phyloP scores from a whole-genome alignment of 2,329 filamentous ascomycete species.

The Exophiala xenobiotica region DNA sequence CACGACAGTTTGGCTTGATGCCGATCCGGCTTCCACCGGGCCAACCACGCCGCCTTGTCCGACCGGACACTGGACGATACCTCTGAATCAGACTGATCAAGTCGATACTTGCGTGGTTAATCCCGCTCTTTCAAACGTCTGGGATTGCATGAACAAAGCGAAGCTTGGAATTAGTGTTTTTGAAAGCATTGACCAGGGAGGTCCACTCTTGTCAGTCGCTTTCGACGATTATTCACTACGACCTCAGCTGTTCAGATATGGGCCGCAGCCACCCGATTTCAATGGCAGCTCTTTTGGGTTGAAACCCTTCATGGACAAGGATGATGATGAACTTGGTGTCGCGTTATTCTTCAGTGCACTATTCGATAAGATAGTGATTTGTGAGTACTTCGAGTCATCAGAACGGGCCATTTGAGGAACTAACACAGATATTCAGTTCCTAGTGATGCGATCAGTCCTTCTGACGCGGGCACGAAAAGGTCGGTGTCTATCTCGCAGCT shows the following conservation, averaged over 20 bases:
- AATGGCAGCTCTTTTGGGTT: conserved; percentile 46
- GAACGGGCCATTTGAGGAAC: background rate
- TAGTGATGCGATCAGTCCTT: conserved; percentile 38
- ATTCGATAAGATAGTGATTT: conserved; percentile 65
- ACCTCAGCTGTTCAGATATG: conserved; percentile 53
- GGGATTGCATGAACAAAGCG: conserved; percentile 48
- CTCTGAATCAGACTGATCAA: conserved; percentile 46
- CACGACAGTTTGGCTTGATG: conserved; percentile 50
- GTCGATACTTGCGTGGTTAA: conserved; percentile 52
- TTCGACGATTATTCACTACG: conserved; percentile 41
- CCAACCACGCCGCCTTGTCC: conserved; percentile 44
- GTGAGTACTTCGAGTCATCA: conserved; percentile 16
- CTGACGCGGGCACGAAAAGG: conserved; percentile 34
- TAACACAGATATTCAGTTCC: conserved; percentile 31
- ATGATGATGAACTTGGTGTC: conserved; percentile 57
- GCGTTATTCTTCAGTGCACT: conserved; percentile 62
- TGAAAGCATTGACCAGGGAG: conserved; percentile 27
- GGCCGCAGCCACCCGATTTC: conserved; percentile 59
- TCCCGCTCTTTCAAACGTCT: conserved; percentile 47
- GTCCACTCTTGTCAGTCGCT: conserved; percentile 36
- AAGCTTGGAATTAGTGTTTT: conserved; percentile 38
- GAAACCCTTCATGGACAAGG: conserved; percentile 57
- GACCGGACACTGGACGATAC: conserved; percentile 51
- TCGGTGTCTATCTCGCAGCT: conserved; percentile 15
- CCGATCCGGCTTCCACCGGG: conserved; percentile 48